Conservation (phyloP, 495 filamentous ascomycete genomes). For the Thermochaetoides thermophila region DNA sequence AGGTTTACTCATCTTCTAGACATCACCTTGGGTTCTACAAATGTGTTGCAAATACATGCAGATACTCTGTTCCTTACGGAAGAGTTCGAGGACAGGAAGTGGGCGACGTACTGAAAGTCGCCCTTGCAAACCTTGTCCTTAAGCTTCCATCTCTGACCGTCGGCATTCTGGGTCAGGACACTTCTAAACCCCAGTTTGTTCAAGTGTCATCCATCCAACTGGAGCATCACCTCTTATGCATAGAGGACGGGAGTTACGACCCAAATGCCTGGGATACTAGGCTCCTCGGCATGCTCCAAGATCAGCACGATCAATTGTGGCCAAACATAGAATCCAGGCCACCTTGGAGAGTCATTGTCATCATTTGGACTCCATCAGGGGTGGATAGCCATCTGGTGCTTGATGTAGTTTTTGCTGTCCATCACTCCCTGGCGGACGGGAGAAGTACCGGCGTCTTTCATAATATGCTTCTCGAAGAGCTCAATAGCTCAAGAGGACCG, state of each 20-base stretch:
- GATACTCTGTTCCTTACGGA: slow-evolving; percentile 12
- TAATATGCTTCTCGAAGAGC: slow-evolving; percentile 14
- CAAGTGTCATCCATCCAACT: slow-evolving; percentile 16
- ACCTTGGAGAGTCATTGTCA: slow-evolving; percentile 18
- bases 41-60: slow-evolving; percentile 20
- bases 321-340: slow-evolving; percentile 11
- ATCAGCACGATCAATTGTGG: slow-evolving; percentile 15
- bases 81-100: background rate
- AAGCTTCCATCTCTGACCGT: slow-evolving; percentile 18
- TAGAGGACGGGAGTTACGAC: background rate
- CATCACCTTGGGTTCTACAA: slow-evolving; percentile 19
- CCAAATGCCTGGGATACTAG: slow-evolving; percentile 5
- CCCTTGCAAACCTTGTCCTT: slow-evolving; percentile 19
- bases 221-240: slow-evolving; percentile 15
- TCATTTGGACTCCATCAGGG: slow-evolving; percentile 3
- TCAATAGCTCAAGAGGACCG: slow-evolving; percentile 6
- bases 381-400: slow-evolving; percentile 2
- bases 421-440: slow-evolving; percentile 22
- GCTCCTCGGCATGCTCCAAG: slow-evolving; percentile 7
- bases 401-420: slow-evolving; percentile 20
- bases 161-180: slow-evolving; percentile 16
- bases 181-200: slow-evolving; percentile 16
- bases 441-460: slow-evolving; percentile 22
- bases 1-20: slow-evolving; percentile 17
- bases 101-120: slow-evolving; percentile 8